Conservation (phyloP, 371 early-diverging fungal species). For the Conidiobolus incongruus region DNA sequence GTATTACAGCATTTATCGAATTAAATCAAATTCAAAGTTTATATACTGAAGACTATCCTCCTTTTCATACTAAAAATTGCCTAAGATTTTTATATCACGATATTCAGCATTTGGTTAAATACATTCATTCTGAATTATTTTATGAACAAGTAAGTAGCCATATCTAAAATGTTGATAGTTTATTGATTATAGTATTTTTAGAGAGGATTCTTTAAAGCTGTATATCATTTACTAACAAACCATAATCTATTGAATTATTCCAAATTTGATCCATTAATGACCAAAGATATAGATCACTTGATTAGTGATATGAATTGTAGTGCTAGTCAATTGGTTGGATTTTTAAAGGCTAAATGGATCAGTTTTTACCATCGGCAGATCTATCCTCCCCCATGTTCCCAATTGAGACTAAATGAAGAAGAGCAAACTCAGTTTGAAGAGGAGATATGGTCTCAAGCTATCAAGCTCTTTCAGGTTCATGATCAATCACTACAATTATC, state of each 20-base stretch:
- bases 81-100: neutral
- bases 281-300: neutral
- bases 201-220: neutral
- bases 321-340: neutral
- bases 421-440: neutral
- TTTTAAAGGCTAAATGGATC: slow-evolving; percentile 2
- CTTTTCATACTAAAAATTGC: neutral
- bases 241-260: neutral
- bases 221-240: neutral
- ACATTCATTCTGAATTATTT: neutral
- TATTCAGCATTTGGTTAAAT: neutral
- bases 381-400: neutral
- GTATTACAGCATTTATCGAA: neutral
- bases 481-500: neutral
- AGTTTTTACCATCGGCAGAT: neutral
- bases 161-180: too few species aligned
- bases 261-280: neutral
- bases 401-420: neutral
- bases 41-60: neutral
- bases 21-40: neutral
- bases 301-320: neutral
- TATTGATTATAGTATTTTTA: too few species aligned
- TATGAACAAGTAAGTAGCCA: neutral
- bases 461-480: neutral
- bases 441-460: neutral